Conservation (phyloP, 495 filamentous ascomycete species). For the Aspergillus olivimuriae region DNA sequence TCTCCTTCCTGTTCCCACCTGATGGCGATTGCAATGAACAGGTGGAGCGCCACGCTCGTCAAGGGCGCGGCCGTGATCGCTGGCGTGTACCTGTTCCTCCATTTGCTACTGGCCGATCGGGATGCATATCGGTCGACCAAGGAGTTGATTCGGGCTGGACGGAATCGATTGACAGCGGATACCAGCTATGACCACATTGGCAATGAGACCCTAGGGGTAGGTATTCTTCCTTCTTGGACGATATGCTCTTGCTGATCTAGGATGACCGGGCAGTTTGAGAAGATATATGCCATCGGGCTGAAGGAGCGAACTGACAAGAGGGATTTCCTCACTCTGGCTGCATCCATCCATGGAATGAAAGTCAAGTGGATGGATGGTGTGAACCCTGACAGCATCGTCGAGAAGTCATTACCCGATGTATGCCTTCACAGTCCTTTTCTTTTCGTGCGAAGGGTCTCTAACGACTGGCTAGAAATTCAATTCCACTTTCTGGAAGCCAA, state of each 20-base stretch:
- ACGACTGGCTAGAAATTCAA: slow-evolving; percentile 7
- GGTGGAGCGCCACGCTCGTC: slow-evolving; percentile 9
- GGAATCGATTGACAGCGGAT: slow-evolving; percentile 5
- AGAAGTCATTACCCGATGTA: slow-evolving; percentile 22
- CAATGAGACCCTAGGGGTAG: slow-evolving; percentile 25
- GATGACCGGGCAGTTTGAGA: slow-evolving; percentile 18
- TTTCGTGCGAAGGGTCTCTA: not conserved
- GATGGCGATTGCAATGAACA: slow-evolving; percentile 5
- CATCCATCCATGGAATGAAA: slow-evolving; percentile 44
- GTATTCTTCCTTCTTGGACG: not conserved
- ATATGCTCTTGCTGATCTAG: not conserved
- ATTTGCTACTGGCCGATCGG: slow-evolving; percentile 8
- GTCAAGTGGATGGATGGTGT: slow-evolving; percentile 51
- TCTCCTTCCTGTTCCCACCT: not conserved
- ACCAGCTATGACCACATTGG: slow-evolving; percentile 16
- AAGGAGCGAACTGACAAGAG: slow-evolving; percentile 55
- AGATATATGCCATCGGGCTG: slow-evolving; percentile 55
- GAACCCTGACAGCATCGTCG: slow-evolving; percentile 12
- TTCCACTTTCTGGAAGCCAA: slow-evolving; percentile 2
- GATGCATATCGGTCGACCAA: slow-evolving; percentile 11
- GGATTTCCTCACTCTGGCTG: slow-evolving; percentile 50
- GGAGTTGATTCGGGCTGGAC: slow-evolving; percentile 8
- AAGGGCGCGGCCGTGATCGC: slow-evolving; percentile 6
- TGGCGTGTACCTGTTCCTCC: slow-evolving; percentile 6
- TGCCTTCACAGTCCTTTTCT: not conserved